phyloP scores from a whole-genome alignment of 805 yeast genomes.

The Deakozyma indianensis region DNA sequence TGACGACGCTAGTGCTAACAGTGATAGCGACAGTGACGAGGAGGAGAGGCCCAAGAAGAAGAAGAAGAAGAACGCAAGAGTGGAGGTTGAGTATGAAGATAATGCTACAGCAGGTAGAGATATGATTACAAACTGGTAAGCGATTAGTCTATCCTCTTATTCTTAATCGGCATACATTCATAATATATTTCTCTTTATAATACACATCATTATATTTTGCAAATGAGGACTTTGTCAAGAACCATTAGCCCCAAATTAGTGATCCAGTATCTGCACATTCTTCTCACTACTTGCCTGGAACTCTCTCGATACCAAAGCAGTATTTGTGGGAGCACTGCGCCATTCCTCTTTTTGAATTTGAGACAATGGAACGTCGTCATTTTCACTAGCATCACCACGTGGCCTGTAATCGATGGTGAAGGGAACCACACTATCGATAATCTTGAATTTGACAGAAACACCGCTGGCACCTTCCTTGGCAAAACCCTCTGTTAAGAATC shows the following conservation, averaged over 20 bases:
- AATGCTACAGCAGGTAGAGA: constrained; percentile 21
- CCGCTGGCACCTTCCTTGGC: constrained; percentile 68
- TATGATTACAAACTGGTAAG: background rate
- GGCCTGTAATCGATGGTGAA: background rate
- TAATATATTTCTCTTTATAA: too few species aligned
- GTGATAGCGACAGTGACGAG: constrained; percentile 21
- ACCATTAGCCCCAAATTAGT: too few species aligned
- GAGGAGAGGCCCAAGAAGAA: constrained; percentile 25
- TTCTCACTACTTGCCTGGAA: background rate
- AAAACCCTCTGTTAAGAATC: constrained; percentile 62
- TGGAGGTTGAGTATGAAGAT: constrained; percentile 80
- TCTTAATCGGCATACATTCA: too few species aligned
- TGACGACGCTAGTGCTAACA: constrained; percentile 19
- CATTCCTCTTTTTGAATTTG: background rate
- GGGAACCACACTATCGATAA: constrained; percentile 1
- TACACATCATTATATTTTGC: too few species aligned
- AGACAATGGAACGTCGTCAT: background rate
- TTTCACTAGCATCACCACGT: background rate
- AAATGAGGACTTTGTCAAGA: too few species aligned
- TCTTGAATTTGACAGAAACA: constrained; percentile 36
- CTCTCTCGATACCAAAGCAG: background rate
- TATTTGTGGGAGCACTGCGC: background rate
- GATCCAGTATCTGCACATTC: background rate
- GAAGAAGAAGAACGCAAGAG: constrained; percentile 24
- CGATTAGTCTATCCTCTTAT: too few species aligned